Evolutionary conservation across 148 eudicot genomes (phyloP).

Genomic region (Camellia japonica): DNA sequence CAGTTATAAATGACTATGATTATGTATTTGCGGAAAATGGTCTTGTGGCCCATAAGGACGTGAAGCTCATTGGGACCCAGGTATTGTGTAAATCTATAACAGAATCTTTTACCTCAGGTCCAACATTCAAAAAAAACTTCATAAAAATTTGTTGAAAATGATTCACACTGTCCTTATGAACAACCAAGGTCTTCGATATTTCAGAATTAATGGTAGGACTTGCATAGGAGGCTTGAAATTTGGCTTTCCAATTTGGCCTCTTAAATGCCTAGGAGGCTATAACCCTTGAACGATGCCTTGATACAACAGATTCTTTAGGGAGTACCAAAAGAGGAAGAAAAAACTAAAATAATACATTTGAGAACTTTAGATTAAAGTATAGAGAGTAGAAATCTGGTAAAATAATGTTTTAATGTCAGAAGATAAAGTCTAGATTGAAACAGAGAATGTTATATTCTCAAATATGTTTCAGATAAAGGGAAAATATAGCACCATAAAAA

Average conservation of each 20-base stretch:
- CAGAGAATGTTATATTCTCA: too few relatives aligned
- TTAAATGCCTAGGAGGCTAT: not conserved
- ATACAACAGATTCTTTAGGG: not conserved
- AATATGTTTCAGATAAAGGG: not conserved
- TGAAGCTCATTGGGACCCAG: slow-evolving; percentile 74
- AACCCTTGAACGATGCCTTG: not conserved
- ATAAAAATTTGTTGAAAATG: not conserved
- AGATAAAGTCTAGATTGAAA: not conserved
- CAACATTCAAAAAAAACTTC: not conserved
- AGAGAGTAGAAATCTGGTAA: not conserved
- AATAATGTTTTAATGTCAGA: not conserved
- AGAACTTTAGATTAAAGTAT: too few relatives aligned
- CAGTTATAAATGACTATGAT: slow-evolving; percentile 83
- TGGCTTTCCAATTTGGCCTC: not conserved
- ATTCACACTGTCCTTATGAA: not conserved
- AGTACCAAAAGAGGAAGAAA: too few relatives aligned
- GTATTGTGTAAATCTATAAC: slow-evolving; percentile 33
- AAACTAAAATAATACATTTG: too few relatives aligned
- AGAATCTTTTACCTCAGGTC: not conserved
- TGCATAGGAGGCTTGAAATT: not conserved
- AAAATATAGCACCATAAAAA: not conserved
- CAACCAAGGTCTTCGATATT: not conserved
- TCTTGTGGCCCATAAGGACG: slow-evolving; percentile 85
- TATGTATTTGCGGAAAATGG: slow-evolving; percentile 94
- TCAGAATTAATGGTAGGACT: not conserved